Conservation (phyloP, 805 yeast species). For the Groenewaldozyma tartarivorans region DNA sequence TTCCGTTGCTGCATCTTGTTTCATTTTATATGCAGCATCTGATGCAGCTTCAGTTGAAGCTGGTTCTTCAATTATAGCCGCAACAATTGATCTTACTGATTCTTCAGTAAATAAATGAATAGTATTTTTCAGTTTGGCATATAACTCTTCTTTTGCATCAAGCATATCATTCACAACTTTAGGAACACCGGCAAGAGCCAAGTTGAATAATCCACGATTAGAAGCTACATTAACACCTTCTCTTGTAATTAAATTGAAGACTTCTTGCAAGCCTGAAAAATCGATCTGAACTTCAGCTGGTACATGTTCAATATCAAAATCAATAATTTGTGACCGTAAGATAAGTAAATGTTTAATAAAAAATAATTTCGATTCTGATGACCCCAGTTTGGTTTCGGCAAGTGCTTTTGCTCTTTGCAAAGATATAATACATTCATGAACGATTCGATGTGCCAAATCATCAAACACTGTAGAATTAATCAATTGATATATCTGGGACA, state of each 20-base stretch:
- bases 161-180: slow-evolving; percentile 71
- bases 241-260: slow-evolving; percentile 34
- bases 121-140: slow-evolving; percentile 58
- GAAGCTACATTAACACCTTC: slow-evolving; percentile 17
- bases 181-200: slow-evolving; percentile 65
- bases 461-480: slow-evolving; percentile 71
- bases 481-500: slow-evolving; percentile 72
- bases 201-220: slow-evolving; percentile 32
- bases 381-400: slow-evolving; percentile 38
- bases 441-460: slow-evolving; percentile 78
- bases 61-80: slow-evolving; percentile 31
- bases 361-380: slow-evolving; percentile 52
- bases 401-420: slow-evolving; percentile 45
- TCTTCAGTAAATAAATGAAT: slow-evolving; percentile 61
- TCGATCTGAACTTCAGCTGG: slow-evolving; percentile 64
- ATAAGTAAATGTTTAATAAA: slow-evolving; percentile 63
- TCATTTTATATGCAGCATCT: slow-evolving; percentile 15
- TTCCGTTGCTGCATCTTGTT: slow-evolving; percentile 36
- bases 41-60: slow-evolving; percentile 4
- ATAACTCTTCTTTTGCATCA: slow-evolving; percentile 68
- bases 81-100: slow-evolving; percentile 40
- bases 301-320: slow-evolving; percentile 71
- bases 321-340: slow-evolving; percentile 57
- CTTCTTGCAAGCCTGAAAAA: slow-evolving; percentile 61
- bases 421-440: slow-evolving; percentile 65